Percentiles rank a stretch among this genome's conserved stretches.
phyloP scores from a whole-genome alignment of 2,329 filamentous ascomycete genomes.

The Cladorrhinum sp. region DNA sequence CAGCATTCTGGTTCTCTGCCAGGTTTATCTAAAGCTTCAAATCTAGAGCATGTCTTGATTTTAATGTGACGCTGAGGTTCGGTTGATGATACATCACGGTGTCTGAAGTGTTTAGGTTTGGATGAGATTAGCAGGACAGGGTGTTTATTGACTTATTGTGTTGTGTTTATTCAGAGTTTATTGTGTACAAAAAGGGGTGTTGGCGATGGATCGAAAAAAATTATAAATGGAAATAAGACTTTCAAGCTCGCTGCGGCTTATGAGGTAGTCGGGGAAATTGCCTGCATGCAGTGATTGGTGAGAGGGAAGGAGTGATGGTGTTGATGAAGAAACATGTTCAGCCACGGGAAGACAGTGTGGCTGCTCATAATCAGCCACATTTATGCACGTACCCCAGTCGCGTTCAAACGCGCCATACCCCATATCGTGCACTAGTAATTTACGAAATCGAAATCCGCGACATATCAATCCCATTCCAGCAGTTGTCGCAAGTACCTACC shows the following conservation, averaged over 20 bases:
- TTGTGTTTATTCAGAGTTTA: neutral
- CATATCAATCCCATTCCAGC: neutral
- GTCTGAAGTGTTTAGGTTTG: neutral
- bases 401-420: constrained; percentile 5
- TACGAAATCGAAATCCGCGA: neutral
- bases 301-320: neutral
- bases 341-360: neutral
- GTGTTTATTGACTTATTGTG: neutral
- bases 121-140: neutral
- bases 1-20: neutral
- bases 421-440: constrained; percentile 1
- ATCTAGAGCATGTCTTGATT: neutral
- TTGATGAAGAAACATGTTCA: too few relatives aligned
- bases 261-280: neutral
- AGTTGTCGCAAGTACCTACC: neutral
- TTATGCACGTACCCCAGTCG: constrained; percentile 1
- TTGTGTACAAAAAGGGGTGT: neutral
- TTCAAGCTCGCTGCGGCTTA: neutral
- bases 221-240: neutral
- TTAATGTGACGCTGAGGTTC: neutral
- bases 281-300: neutral
- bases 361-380: neutral
- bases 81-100: neutral
- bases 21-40: neutral
- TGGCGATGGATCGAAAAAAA: neutral